Conservation (phyloP, 495 filamentous ascomycete genomes). For the Penicillium pancosmium region DNA sequence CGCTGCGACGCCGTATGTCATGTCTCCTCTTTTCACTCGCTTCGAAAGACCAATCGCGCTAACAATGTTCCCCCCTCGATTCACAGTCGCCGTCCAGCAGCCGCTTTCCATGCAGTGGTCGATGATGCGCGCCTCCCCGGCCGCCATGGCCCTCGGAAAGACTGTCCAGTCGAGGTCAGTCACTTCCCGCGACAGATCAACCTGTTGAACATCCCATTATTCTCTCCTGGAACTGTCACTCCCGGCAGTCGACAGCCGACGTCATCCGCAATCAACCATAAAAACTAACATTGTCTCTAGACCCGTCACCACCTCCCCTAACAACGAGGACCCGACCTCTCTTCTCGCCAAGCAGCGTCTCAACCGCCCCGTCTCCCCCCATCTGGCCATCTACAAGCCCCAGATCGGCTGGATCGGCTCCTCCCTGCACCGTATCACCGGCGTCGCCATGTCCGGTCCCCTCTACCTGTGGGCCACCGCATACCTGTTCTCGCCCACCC, state of each 20-base stretch:
- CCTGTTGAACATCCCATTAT: not conserved
- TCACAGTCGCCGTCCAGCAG: conserved; percentile 53
- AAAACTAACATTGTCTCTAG: conserved; percentile 27
- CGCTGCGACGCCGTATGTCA: conserved; percentile 68
- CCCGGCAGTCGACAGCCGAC: conserved; percentile 21
- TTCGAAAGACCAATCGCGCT: conserved; percentile 15
- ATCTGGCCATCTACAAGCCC: conserved; percentile 85
- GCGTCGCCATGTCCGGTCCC: conserved; percentile 65
- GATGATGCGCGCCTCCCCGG: conserved; percentile 53
- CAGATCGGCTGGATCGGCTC: conserved; percentile 85
- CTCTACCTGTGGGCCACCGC: conserved; percentile 83
- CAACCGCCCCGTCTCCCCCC: conserved; percentile 81
- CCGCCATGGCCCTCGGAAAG: conserved; percentile 51
- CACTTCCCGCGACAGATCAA: not conserved
- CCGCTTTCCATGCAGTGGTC: conserved; percentile 50
- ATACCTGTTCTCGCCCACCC: conserved; percentile 78
- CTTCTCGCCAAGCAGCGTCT: conserved; percentile 87
- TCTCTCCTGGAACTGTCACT: conserved; percentile 1
- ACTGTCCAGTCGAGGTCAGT: conserved; percentile 59
- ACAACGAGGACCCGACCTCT: conserved; percentile 58
- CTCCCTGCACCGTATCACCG: conserved; percentile 79
- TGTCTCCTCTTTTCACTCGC: not conserved
- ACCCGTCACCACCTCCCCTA: conserved; percentile 61
- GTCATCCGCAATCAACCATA: conserved; percentile 29
- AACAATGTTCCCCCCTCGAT: conserved; percentile 13